A percentile compares a stretch with the other conserved stretches of the same genome.
phyloP scores from a whole-genome alignment of 1,284 basidiomycete species.

The Austroboletus novae-zelandiae region DNA sequence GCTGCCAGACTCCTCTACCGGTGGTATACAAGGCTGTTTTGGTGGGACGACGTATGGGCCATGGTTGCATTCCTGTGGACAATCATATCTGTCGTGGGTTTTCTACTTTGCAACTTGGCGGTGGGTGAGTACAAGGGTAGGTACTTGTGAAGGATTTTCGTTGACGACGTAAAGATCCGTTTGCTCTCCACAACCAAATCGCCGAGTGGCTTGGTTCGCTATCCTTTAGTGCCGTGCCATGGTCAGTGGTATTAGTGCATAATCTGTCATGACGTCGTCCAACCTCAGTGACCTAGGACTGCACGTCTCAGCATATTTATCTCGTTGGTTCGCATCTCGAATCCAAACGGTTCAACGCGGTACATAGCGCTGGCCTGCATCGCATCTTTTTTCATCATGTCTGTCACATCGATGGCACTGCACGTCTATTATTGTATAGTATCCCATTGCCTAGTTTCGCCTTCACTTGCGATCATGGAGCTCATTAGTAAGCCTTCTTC shows the following conservation, averaged over 20 bases:
- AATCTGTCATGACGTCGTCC: neutral
- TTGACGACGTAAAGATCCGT: neutral
- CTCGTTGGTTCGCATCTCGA: slow-evolving; percentile 12
- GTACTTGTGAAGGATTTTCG: neutral
- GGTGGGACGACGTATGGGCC: slow-evolving; percentile 18
- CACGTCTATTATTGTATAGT: slow-evolving; percentile 5
- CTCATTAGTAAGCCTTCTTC: slow-evolving; percentile 4
- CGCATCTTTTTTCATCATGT: slow-evolving; percentile 5
- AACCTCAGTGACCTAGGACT: neutral
- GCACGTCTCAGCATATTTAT: slow-evolving; percentile 13
- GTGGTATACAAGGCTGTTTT: slow-evolving; percentile 6
- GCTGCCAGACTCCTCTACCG: slow-evolving; percentile 7
- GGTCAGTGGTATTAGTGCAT: slow-evolving; percentile 1
- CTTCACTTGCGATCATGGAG: slow-evolving; percentile 3
- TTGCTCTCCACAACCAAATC: neutral
- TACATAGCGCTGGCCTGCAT: slow-evolving; percentile 1
- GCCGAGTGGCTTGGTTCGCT: slow-evolving; percentile 3
- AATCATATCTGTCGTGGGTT: slow-evolving; percentile 1
- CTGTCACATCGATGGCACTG: neutral
- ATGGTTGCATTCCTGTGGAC: slow-evolving; percentile 2
- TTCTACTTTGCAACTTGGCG: neutral
- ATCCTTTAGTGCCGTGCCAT: slow-evolving; percentile 7
- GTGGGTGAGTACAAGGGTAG: neutral
- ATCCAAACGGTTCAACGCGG: slow-evolving; percentile 1
- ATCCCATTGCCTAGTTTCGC: neutral